Conservation (phyloP, 805 yeast species). For the Hemisphaericaspora nanyangensis region DNA sequence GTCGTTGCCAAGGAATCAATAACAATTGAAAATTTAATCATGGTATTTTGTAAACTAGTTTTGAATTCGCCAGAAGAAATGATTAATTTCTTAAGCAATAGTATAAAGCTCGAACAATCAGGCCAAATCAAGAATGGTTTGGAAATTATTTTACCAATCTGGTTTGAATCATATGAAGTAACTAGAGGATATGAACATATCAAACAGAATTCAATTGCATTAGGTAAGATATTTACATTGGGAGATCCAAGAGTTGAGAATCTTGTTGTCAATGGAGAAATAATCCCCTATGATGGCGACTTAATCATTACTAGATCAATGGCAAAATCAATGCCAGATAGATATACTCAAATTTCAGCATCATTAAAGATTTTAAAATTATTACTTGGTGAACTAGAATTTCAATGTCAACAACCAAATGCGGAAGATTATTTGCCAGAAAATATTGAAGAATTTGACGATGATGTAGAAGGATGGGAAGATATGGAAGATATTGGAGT, state of each 20-base stretch:
- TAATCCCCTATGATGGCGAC: conserved; percentile 56
- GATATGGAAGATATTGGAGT: conserved; percentile 66
- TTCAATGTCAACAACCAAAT: conserved; percentile 54
- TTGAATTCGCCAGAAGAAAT: conserved; percentile 59
- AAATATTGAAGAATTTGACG: conserved; percentile 19
- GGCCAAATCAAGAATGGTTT: conserved; percentile 38
- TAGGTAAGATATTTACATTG: conserved; percentile 62
- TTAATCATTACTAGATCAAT: conserved; percentile 83
- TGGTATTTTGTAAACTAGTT: conserved; percentile 72
- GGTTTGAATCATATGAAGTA: conserved; percentile 81
- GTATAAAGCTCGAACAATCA: conserved; percentile 6
- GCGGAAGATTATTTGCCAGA: conserved; percentile 32
- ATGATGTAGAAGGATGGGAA: conserved; percentile 66
- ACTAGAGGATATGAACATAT: conserved; percentile 77
- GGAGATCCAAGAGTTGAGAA: conserved; percentile 48
- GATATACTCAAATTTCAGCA: conserved; percentile 64
- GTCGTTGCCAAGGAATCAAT: conserved; percentile 62
- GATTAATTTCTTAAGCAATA: conserved; percentile 51
- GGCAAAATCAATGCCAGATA: conserved; percentile 61
- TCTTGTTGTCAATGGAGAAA: conserved; percentile 72
- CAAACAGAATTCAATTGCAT: conserved; percentile 61
- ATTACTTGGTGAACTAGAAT: conserved; percentile 62
- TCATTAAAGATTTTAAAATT: conserved; percentile 70
- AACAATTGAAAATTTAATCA: conserved; percentile 71
- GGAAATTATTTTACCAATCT: conserved; percentile 60